These are phyloP conservation scores for Excoecaria cochinchinensis DNA, from an alignment of 345 rosid genomes.

Conservation along the genomic window DNA sequence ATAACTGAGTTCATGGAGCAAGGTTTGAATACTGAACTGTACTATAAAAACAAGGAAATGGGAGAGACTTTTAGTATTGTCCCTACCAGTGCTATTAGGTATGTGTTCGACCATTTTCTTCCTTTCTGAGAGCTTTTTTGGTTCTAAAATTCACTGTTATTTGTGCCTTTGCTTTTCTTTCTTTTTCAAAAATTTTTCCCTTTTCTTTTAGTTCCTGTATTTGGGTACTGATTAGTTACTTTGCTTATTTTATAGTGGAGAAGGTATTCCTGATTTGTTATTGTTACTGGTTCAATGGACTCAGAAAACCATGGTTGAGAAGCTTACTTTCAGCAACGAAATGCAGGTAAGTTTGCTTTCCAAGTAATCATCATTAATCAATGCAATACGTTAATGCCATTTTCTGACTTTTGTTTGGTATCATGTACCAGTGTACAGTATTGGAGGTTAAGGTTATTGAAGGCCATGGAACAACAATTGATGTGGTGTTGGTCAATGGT, in stretches of 20 bases:
- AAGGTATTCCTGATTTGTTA: slow-evolving; percentile 87
- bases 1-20: slow-evolving; percentile 80
- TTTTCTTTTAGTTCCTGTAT: not conserved
- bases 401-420: slow-evolving; percentile 28
- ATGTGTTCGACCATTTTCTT: slow-evolving; percentile 4
- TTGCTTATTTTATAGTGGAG: slow-evolving; percentile 61
- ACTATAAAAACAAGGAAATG: slow-evolving; percentile 83
- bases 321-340: slow-evolving; percentile 76
- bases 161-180: slow-evolving; percentile 3
- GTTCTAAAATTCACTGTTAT: not conserved
- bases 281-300: slow-evolving; percentile 84
- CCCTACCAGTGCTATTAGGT: slow-evolving; percentile 94
- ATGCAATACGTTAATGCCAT: slow-evolving; percentile 2
- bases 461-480: slow-evolving; percentile 94
- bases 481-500: slow-evolving; percentile 89
- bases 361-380: not conserved
- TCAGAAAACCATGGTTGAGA: slow-evolving; percentile 94
- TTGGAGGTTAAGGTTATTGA: slow-evolving; percentile 94
- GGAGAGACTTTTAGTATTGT: slow-evolving; percentile 79
- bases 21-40: slow-evolving; percentile 86
- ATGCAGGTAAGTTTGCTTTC: slow-evolving; percentile 53
- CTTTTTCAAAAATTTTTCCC: not conserved
- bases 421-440: slow-evolving; percentile 76
- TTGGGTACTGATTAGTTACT: slow-evolving; percentile 19
- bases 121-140: not conserved